Percentiles rank a stretch among this genome's conserved stretches.
These are phyloP conservation scores for Xylariaceae sp. DNA, from an alignment of 2,329 filamentous ascomycete species.

Conservation along the genomic window DNA sequence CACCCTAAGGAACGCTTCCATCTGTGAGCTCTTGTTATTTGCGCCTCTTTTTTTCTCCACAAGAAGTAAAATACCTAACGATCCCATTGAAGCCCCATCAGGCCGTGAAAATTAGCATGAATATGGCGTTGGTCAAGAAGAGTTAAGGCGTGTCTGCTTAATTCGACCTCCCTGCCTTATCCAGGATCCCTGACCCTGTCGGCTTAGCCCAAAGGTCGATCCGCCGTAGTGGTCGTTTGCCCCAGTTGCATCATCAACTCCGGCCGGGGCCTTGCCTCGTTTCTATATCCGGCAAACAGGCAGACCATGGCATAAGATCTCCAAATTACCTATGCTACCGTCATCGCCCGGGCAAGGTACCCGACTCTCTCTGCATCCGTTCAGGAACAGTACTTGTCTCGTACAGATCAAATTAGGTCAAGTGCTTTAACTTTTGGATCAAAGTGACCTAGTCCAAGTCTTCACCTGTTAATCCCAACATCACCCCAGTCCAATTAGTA, in stretches of 20 bases:
- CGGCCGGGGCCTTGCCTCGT: conserved; percentile 38
- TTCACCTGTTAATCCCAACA: conserved; percentile 37
- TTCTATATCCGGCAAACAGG: conserved; percentile 49
- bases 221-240: conserved; percentile 33
- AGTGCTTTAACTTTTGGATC: conserved; percentile 44
- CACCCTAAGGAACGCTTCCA: too few species aligned
- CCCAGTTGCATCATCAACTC: conserved; percentile 41
- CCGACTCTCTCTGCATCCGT: conserved; percentile 39
- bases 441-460: conserved; percentile 40
- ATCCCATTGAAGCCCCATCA: conserved; percentile 19
- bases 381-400: conserved; percentile 47
- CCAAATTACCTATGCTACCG: conserved; percentile 57
- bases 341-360: conserved; percentile 46
- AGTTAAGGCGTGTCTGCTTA: too few species aligned
- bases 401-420: conserved; percentile 44
- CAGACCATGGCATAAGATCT: conserved; percentile 54
- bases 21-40: too few species aligned
- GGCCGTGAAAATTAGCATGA: conserved; percentile 20
- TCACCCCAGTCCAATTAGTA: conserved; percentile 29
- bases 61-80: too few species aligned
- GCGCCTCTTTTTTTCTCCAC: too few species aligned
- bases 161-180: conserved; percentile 35
- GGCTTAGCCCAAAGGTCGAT: conserved; percentile 29
- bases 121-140: conserved; percentile 25
- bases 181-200: conserved; percentile 34